Conservation (phyloP, 208 protist species). For the Leishmania aethiopica region DNA sequence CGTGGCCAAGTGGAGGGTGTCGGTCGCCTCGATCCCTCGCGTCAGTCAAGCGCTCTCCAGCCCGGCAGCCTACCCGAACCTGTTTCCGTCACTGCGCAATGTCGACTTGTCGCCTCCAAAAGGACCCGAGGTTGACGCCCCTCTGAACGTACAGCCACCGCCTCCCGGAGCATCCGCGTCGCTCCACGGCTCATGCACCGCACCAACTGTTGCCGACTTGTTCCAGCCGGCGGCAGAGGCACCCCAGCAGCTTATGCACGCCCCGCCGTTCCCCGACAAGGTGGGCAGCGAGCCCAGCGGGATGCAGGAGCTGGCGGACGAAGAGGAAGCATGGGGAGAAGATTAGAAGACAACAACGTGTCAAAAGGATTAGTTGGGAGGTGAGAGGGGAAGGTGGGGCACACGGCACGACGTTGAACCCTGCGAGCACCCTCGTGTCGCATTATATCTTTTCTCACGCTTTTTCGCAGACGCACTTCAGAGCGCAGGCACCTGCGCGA, state of each 20-base stretch:
- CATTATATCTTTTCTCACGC: not conserved
- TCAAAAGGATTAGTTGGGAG: not conserved
- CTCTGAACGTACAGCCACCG: not conserved
- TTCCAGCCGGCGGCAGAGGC: not conserved
- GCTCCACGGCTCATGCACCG: not conserved
- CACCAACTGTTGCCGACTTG: not conserved
- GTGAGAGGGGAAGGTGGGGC: not conserved
- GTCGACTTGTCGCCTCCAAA: not conserved
- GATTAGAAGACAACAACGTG: not conserved
- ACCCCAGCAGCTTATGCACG: not conserved
- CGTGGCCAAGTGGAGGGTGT: constrained; percentile 91
- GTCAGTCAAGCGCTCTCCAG: constrained; percentile 91
- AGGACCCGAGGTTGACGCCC: not conserved
- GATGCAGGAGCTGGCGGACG: constrained; percentile 11
- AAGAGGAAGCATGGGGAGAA: constrained; percentile 9
- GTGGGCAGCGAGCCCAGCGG: not conserved
- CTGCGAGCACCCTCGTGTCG: not conserved
- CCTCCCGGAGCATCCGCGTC: not conserved
- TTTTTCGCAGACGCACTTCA: not conserved
- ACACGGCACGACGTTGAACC: not conserved
- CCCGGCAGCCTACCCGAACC: constrained; percentile 94
- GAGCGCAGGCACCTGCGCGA: not conserved
- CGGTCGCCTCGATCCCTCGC: constrained; percentile 75
- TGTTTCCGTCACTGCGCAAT: constrained; percentile 86
- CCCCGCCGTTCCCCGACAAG: not conserved